phyloP scores from a whole-genome alignment of 2,329 filamentous ascomycete genomes.

The Neurospora sp. region DNA sequence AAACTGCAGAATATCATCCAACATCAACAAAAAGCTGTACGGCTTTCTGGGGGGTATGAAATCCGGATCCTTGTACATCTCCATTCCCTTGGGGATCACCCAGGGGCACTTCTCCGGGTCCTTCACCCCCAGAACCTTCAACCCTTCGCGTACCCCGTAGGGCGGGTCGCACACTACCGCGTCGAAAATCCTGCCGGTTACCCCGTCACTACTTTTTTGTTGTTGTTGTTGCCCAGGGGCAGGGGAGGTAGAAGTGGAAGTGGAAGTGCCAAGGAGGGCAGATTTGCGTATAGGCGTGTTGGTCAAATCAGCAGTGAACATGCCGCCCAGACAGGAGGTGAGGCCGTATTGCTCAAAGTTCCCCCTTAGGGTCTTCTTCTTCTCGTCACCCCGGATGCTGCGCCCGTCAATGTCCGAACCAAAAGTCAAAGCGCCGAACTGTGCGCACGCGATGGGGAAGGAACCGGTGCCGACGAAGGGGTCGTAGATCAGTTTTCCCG shows the following conservation, averaged over 20 bases:
- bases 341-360: conserved; percentile 84
- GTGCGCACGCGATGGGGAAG: conserved; percentile 80
- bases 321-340: conserved; percentile 56
- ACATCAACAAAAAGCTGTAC: conserved; percentile 84
- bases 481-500: conserved; percentile 84
- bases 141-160: conserved; percentile 86
- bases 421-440: conserved; percentile 76
- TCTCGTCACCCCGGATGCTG: conserved; percentile 65
- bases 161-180: conserved; percentile 93
- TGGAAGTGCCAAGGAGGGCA: conserved; percentile 22
- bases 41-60: conserved; percentile 85
- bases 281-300: conserved; percentile 63
- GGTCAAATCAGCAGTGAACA: conserved; percentile 79
- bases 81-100: conserved; percentile 59
- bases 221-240: too few relatives aligned
- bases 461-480: conserved; percentile 94
- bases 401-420: conserved; percentile 93
- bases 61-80: conserved; percentile 55
- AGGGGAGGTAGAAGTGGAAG: background rate
- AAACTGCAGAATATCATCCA: conserved; percentile 83
- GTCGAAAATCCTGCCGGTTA: conserved; percentile 53
- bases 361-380: conserved; percentile 42
- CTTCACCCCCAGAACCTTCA: conserved; percentile 75
- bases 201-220: conserved; percentile 5
- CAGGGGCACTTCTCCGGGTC: conserved; percentile 52